Base-by-base conservation (phyloP, 169 alveolate genomes). In the Eimeria tenella region DNA sequence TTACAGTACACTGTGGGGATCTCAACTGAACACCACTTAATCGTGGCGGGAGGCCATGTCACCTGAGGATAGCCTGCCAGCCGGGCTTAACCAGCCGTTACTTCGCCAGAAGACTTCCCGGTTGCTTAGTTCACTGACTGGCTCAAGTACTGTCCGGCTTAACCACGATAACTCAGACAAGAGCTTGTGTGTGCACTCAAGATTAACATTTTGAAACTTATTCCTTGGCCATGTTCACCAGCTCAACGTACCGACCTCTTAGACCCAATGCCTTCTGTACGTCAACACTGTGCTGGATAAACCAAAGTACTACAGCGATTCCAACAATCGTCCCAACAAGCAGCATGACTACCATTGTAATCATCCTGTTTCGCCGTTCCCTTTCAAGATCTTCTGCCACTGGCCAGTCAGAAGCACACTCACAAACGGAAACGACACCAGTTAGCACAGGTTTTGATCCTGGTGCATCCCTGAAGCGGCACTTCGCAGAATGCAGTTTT, bases 251-350 rank as follows among this genome's bases (percentile, higher is more conserved):
- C 25, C 92, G 77, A 63, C 92, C 92, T 1, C 92, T 56, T 11
- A 84, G 65, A 62, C 92, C 92, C 1, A 84, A 63, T 23, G 62
- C 81, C 42, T 84, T 84, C 81, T 84, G 92, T 50, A 84, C 92
- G 92, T 84, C 92, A 13, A 84, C 92, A 23, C 92, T 84, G 81
- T 84, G 81, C 70, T 84, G 92, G 55, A 84, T 84, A 79, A 84
- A 84, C 92, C 92, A 84, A 25, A 84, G 92, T 50, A 84, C 92
- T 70, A 84, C 7, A 13, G 49, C 63, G 52, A 84, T 63, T 63
- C 92, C 92, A n/a, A 84, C 52, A 42, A 84, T 11, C 62, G 81
- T 84, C 55, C 92, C 92, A 50, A 19, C 92, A n/a, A 84, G 49
- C 81, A 84, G 55, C 65, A 63, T 84, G 52, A 84, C 49, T 15